These are phyloP conservation scores for Penicillium janthinellum DNA, from an alignment of 2,329 filamentous ascomycete genomes.

Conservation along the genomic window DNA sequence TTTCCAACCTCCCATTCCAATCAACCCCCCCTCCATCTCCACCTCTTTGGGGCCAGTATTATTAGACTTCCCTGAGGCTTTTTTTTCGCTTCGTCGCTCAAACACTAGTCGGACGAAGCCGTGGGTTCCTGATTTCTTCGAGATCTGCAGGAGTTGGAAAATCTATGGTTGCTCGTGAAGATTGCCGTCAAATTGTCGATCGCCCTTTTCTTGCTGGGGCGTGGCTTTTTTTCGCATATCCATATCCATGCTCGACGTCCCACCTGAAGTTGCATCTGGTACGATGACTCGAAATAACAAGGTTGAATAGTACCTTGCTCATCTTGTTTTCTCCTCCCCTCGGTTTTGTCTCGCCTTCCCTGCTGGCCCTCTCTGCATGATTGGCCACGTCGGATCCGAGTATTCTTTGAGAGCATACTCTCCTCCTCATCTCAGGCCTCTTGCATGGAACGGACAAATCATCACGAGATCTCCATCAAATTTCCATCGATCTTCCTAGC, in stretches of 20 bases:
- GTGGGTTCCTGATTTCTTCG: not conserved
- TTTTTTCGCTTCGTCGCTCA: not conserved
- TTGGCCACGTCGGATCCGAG: not conserved
- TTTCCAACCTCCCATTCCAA: not conserved
- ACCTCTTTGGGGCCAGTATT: not conserved
- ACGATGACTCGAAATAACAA: slow-evolving; percentile 13
- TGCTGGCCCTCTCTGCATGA: not conserved
- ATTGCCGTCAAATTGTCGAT: slow-evolving; percentile 8
- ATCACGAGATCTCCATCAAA: not conserved
- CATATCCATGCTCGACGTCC: slow-evolving; percentile 11
- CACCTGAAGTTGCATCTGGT: slow-evolving; percentile 10
- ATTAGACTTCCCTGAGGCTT: not conserved
- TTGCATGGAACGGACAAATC: not conserved
- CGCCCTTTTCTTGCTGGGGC: slow-evolving; percentile 1
- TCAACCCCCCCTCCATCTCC: not conserved
- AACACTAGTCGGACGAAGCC: slow-evolving; percentile 9
- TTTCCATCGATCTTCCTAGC: not conserved
- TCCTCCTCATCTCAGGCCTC: not conserved
- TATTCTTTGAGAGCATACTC: not conserved
- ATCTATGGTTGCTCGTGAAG: slow-evolving; percentile 16
- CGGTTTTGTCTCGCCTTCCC: not conserved
- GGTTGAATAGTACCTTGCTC: slow-evolving; percentile 5
- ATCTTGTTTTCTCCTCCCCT: not conserved
- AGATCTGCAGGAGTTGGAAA: slow-evolving; percentile 9
- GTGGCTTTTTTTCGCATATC: slow-evolving; percentile 5